Percentiles rank a stretch among this genome's conserved stretches.
Conservation (phyloP, 2,329 filamentous ascomycete species). For the Colletotrichum coccodes region DNA sequence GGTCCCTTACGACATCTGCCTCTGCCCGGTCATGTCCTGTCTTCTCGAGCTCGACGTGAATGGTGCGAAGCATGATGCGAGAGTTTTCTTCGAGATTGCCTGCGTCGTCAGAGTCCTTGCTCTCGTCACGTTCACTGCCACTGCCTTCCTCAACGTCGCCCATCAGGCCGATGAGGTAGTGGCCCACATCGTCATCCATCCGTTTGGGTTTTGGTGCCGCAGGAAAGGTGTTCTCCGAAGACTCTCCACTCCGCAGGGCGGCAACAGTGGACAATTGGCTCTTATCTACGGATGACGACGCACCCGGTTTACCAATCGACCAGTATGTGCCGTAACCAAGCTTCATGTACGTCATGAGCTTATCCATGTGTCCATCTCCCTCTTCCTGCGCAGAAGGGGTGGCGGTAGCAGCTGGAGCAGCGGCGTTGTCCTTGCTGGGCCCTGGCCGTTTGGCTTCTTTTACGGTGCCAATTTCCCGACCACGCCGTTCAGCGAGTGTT, state of each 20-base stretch:
- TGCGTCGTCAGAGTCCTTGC: constrained; percentile 43
- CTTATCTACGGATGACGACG: constrained; percentile 13
- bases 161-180: constrained; percentile 75
- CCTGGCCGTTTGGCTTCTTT: constrained; percentile 21
- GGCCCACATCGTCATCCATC: constrained; percentile 44
- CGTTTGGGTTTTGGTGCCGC: constrained; percentile 4
- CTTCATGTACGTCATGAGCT: constrained; percentile 72
- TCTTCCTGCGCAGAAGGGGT: constrained; percentile 30
- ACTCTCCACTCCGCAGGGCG: background rate
- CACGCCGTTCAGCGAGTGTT: constrained; percentile 32
- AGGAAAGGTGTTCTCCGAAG: background rate
- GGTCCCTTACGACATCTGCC: constrained; percentile 56
- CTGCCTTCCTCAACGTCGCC: constrained; percentile 67
- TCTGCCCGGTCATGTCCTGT: constrained; percentile 51
- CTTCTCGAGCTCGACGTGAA: constrained; percentile 72
- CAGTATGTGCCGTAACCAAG: constrained; percentile 76
- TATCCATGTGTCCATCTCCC: constrained; percentile 58
- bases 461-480: constrained; percentile 30
- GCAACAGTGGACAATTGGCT: constrained; percentile 9
- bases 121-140: constrained; percentile 43
- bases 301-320: constrained; percentile 46
- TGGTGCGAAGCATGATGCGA: constrained; percentile 70
- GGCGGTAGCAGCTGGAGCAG: constrained; percentile 2
- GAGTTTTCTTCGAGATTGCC: constrained; percentile 53
- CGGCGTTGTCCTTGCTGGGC: background rate